Percentiles rank a stretch among this genome's conserved stretches.
Conservation (phyloP, 2,329 filamentous ascomycete species). For the Penicillium polonicum region DNA sequence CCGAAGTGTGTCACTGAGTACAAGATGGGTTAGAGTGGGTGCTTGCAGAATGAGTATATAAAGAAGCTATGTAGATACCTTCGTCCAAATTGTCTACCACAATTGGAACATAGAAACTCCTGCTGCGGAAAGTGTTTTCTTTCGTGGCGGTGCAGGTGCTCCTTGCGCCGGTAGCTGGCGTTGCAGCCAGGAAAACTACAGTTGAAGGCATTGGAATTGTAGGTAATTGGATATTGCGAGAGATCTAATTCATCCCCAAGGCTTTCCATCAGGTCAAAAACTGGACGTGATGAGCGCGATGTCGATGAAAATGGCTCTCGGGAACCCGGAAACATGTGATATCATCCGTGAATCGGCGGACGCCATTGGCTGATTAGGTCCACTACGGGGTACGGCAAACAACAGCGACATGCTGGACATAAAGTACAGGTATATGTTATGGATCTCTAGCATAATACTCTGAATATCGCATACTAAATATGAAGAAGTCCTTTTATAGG, state of each 20-base stretch:
- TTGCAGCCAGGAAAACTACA: slow-evolving; percentile 17
- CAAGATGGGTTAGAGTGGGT: not conserved
- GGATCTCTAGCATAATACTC: too few species aligned
- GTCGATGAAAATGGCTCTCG: not conserved
- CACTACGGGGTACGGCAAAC: not conserved
- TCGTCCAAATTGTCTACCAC: slow-evolving; percentile 17
- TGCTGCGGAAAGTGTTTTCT: slow-evolving; percentile 17
- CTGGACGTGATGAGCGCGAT: not conserved
- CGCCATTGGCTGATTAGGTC: not conserved
- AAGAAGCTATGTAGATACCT: slow-evolving; percentile 12
- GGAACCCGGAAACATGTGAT: too few species aligned
- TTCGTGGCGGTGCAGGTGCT: slow-evolving; percentile 27
- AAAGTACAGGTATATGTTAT: too few species aligned
- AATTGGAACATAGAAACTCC: slow-evolving; percentile 16
- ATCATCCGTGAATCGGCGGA: not conserved
- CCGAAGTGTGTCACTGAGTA: slow-evolving; percentile 29
- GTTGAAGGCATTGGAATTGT: not conserved
- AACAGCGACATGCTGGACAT: too few species aligned
- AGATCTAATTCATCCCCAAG: not conserved
- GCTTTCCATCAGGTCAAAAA: not conserved
- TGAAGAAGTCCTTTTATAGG: too few species aligned
- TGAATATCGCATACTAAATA: too few species aligned
- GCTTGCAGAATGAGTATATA: not conserved
- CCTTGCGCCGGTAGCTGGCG: slow-evolving; percentile 26
- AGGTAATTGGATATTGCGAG: not conserved